Evolutionary conservation across 2,329 filamentous ascomycete genomes (phyloP).

Genomic region (Pseudogymnoascus sp.): DNA sequence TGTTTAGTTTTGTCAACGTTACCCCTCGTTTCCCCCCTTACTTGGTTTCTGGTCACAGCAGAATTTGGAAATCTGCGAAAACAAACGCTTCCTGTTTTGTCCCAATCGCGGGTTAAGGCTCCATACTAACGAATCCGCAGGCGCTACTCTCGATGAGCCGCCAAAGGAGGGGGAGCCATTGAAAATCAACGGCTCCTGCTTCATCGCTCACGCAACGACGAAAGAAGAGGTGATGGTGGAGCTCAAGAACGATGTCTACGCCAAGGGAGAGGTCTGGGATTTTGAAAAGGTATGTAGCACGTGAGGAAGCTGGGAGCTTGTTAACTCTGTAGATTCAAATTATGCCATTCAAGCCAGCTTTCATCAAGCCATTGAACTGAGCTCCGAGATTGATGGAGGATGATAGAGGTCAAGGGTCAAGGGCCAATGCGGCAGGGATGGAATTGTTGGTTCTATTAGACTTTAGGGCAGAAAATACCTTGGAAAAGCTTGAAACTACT

Average conservation of each 20-base stretch:
- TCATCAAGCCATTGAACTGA: slow-evolving; percentile 1
- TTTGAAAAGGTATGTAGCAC: slow-evolving; percentile 46
- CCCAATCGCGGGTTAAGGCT: neutral
- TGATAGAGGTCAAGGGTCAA: neutral
- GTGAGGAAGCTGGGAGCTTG: neutral
- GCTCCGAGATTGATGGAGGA: neutral
- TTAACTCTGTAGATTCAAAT: slow-evolving; percentile 10
- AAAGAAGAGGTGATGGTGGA: slow-evolving; percentile 60
- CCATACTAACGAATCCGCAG: slow-evolving; percentile 29
- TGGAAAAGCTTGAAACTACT: neutral
- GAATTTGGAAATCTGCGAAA: too few species aligned
- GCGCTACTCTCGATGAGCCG: slow-evolving; percentile 57
- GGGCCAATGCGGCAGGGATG: neutral
- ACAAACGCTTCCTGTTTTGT: neutral
- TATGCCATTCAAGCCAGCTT: slow-evolving; percentile 10
- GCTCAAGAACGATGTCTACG: slow-evolving; percentile 66
- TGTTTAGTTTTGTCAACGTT: neutral
- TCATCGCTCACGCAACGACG: slow-evolving; percentile 57
- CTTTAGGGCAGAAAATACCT: neutral
- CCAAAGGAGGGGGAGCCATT: slow-evolving; percentile 49
- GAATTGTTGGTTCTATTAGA: neutral
- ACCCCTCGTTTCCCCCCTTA: neutral
- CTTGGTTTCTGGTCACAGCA: neutral
- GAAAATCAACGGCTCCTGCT: slow-evolving; percentile 65
- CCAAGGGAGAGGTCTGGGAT: slow-evolving; percentile 69